Percentiles rank a stretch among this genome's conserved stretches.
Evolutionary conservation across 2,329 filamentous ascomycete species (phyloP).

Genomic region (Alternaria novae-zelandiae): DNA sequence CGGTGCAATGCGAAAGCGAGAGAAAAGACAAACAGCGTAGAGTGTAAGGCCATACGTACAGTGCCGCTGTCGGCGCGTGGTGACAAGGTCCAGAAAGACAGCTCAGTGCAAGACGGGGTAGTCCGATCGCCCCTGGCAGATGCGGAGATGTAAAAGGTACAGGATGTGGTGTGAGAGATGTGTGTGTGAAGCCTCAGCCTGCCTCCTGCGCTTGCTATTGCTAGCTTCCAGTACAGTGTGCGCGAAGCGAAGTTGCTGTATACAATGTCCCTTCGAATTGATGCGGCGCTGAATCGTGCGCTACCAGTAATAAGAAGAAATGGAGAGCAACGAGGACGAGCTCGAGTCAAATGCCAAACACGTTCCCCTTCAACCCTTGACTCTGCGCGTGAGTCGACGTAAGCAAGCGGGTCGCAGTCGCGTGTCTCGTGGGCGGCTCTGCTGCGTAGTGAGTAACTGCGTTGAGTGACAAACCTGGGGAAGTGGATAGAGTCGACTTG

Average conservation of each 20-base stretch:
- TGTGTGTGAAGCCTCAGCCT: constrained; percentile 38
- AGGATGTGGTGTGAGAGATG: constrained; percentile 39
- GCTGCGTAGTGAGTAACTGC: constrained; percentile 10
- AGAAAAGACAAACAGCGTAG: constrained; percentile 30
- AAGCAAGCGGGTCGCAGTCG: not conserved
- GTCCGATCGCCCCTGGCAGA: constrained; percentile 51
- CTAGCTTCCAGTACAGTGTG: constrained; percentile 35
- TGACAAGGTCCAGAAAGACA: constrained; percentile 42
- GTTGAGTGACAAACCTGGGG: constrained; percentile 23
- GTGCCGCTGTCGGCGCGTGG: constrained; percentile 41
- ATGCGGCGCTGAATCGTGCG: constrained; percentile 27
- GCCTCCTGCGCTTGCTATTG: constrained; percentile 32
- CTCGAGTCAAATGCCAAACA: constrained; percentile 19
- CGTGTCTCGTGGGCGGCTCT: not conserved
- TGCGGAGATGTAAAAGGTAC: constrained; percentile 46
- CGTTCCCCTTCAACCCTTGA: constrained; percentile 19
- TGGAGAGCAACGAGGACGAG: constrained; percentile 17
- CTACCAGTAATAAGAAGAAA: constrained; percentile 31
- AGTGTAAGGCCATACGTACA: constrained; percentile 50
- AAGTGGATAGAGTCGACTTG: constrained; percentile 18
- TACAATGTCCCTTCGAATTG: constrained; percentile 35
- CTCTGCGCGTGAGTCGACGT: constrained; percentile 10
- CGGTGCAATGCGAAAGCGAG: constrained; percentile 14
- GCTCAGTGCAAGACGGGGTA: constrained; percentile 40
- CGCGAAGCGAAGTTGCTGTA: constrained; percentile 25